Percentiles rank a stretch among this genome's conserved stretches.
Conservation (phyloP, 495 filamentous ascomycete species). For the Saxophila tyrrhenica region DNA sequence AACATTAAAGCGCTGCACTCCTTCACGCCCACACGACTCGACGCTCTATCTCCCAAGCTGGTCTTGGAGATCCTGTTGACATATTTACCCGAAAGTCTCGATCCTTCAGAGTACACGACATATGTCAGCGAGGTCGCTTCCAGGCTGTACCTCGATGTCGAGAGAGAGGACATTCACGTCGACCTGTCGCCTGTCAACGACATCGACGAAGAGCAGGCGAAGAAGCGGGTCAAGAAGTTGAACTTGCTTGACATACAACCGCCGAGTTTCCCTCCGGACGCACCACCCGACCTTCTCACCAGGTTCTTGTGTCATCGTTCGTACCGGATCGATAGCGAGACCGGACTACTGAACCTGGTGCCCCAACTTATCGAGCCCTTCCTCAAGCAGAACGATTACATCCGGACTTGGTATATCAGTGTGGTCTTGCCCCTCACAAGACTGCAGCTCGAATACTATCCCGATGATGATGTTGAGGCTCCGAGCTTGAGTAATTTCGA, state of each 20-base stretch:
- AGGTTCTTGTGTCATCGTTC: slow-evolving; percentile 68
- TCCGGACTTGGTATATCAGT: slow-evolving; percentile 69
- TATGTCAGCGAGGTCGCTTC: slow-evolving; percentile 44
- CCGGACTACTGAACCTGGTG: slow-evolving; percentile 61
- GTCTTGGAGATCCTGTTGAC: slow-evolving; percentile 73
- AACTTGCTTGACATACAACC: slow-evolving; percentile 48
- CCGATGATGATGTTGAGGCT: slow-evolving; percentile 41
- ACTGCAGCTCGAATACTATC: slow-evolving; percentile 76
- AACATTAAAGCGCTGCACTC: slow-evolving; percentile 51
- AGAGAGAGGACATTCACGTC: slow-evolving; percentile 31
- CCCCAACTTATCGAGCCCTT: slow-evolving; percentile 66
- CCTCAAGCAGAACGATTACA: slow-evolving; percentile 49
- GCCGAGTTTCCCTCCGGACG: slow-evolving; percentile 25
- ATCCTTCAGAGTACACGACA: slow-evolving; percentile 51
- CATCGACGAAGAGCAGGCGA: slow-evolving; percentile 52
- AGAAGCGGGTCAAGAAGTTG: slow-evolving; percentile 59
- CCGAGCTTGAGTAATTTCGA: slow-evolving; percentile 42
- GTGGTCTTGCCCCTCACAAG: slow-evolving; percentile 66
- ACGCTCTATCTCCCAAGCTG: slow-evolving; percentile 52
- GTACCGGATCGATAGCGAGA: slow-evolving; percentile 64
- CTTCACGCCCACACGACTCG: slow-evolving; percentile 47
- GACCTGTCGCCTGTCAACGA: slow-evolving; percentile 50
- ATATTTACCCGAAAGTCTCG: slow-evolving; percentile 67
- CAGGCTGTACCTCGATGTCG: slow-evolving; percentile 22
- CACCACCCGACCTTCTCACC: slow-evolving; percentile 45